A percentile compares a stretch with the other conserved stretches of the same genome.
Conservation (phyloP, 257 asterid genomes). For the Gentiana macrophylla region DNA sequence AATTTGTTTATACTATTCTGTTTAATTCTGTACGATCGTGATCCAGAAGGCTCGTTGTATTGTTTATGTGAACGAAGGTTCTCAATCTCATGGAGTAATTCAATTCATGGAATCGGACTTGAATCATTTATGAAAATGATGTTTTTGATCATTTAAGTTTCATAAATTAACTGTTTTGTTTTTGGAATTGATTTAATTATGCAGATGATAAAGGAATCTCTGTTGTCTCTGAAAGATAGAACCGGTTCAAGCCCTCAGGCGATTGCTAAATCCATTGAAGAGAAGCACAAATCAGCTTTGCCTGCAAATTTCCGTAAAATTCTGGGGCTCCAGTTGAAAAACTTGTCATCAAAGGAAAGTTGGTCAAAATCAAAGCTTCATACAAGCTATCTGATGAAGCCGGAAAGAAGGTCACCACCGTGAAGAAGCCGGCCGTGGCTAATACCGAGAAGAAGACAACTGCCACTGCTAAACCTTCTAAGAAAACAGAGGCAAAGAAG, state of each 20-base stretch:
- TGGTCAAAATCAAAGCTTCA: conserved; percentile 57
- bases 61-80: no score
- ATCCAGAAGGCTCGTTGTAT: no score
- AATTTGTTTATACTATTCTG: no score
- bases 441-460: neutral
- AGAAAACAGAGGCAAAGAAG: conserved; percentile 12
- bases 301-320: conserved; percentile 62
- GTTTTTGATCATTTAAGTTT: no score
- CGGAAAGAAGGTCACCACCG: conserved; percentile 19
- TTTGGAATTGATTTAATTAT: neutral
- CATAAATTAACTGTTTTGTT: no score
- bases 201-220: conserved; percentile 74
- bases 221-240: conserved; percentile 43
- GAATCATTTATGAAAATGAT: no score
- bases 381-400: conserved; percentile 44
- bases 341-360: conserved; percentile 53
- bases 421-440: conserved; percentile 10
- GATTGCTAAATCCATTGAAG: conserved; percentile 56
- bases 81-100: no score
- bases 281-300: conserved; percentile 44
- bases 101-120: no score
- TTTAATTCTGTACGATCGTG: no score
- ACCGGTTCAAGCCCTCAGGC: conserved; percentile 69
- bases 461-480: neutral
- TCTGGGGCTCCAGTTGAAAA: conserved; percentile 55